Percentiles rank a stretch among this genome's conserved stretches.
Evolutionary conservation across 768 basidiomycete species (phyloP).

Genomic region (Termitomyces sp.): DNA sequence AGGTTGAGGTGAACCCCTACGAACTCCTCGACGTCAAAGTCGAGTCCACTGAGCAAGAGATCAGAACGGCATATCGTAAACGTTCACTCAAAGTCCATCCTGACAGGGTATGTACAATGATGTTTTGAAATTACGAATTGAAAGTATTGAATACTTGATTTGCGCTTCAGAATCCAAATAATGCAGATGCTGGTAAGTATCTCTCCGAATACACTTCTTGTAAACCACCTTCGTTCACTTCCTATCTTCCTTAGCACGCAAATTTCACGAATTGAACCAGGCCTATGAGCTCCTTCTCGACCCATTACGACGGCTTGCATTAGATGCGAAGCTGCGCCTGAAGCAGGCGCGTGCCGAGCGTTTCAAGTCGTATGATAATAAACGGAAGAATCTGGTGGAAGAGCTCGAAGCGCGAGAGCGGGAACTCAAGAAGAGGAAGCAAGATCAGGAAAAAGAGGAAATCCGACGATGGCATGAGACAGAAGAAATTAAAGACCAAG

Average conservation of each 20-base stretch:
- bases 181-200: constrained; percentile 66
- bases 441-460: constrained; percentile 59
- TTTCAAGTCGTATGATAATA: constrained; percentile 64
- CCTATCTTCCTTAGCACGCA: constrained; percentile 41
- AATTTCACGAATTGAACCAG: constrained; percentile 81
- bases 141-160: not conserved
- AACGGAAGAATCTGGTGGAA: constrained; percentile 68
- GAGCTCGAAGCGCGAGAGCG: constrained; percentile 78
- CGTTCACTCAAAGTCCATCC: constrained; percentile 84
- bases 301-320: constrained; percentile 67
- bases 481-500: constrained; percentile 72
- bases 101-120: constrained; percentile 54
- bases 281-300: constrained; percentile 81
- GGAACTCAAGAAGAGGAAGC: constrained; percentile 65
- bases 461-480: constrained; percentile 50
- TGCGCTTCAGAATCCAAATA: constrained; percentile 60
- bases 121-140: too few relatives aligned
- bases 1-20: constrained; percentile 69
- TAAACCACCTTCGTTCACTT: not conserved
- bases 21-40: constrained; percentile 56
- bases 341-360: constrained; percentile 65
- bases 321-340: constrained; percentile 74
- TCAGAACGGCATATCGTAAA: constrained; percentile 73
- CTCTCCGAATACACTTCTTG: not conserved
- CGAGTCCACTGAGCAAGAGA: constrained; percentile 73